Evolutionary conservation across 2,329 filamentous ascomycete species (phyloP).

Genomic region (Proliferodiscus dingleyae): DNA sequence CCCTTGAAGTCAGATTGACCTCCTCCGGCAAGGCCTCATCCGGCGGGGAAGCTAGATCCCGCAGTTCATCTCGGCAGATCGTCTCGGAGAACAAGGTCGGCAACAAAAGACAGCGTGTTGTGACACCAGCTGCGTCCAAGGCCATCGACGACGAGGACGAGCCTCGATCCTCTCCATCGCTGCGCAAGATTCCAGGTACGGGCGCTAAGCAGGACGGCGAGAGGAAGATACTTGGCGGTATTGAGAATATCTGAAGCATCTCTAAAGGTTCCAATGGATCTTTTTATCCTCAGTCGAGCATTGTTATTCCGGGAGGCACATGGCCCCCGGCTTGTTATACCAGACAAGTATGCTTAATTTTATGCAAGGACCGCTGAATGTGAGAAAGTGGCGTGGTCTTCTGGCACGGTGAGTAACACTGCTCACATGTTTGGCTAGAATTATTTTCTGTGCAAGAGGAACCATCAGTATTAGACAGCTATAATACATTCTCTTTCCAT

Average conservation of each 20-base stretch:
- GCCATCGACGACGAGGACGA: conserved; percentile 46
- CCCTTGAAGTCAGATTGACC: conserved; percentile 2
- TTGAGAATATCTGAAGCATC: conserved; percentile 21
- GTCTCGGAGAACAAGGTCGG: conserved; percentile 17
- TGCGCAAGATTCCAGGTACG: conserved; percentile 22
- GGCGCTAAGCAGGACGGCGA: conserved; percentile 14
- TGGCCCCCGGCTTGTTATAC: no score
- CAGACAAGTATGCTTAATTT: no score
- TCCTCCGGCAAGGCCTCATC: background rate
- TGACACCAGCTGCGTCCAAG: conserved; percentile 43
- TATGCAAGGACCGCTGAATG: no score
- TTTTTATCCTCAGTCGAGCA: background rate
- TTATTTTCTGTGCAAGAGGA: background rate
- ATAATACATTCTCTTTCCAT: conserved; percentile 15
- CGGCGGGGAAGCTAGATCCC: conserved; percentile 9
- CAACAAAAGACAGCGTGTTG: conserved; percentile 42
- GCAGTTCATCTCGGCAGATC: conserved; percentile 12
- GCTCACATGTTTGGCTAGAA: background rate
- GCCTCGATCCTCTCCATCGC: conserved; percentile 30
- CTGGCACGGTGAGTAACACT: background rate
- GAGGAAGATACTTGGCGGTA: conserved; percentile 19
- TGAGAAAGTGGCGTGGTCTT: background rate
- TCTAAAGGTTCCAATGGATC: background rate
- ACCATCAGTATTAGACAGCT: conserved; percentile 13
- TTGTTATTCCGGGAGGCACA: no score